Conservation (phyloP, 1,284 basidiomycete species). For the Athelia psychrophila region DNA sequence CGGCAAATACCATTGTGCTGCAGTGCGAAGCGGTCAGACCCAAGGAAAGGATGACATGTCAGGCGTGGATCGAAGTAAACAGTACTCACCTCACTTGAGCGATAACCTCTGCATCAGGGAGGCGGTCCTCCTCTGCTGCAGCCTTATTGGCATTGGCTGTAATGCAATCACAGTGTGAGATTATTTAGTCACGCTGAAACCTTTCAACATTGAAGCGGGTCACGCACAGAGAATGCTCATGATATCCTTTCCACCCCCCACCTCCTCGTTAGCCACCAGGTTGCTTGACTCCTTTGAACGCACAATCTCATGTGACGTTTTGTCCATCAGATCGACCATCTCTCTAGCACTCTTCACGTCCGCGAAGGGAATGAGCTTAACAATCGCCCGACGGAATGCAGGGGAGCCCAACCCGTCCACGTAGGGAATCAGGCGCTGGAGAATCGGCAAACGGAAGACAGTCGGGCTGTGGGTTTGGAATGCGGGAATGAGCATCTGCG, state of each 20-base stretch:
- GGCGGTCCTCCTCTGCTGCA: slow-evolving; percentile 23
- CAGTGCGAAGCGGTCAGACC: too few relatives aligned
- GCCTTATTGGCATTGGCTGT: slow-evolving; percentile 27
- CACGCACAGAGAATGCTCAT: slow-evolving; percentile 18
- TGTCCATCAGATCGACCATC: slow-evolving; percentile 13
- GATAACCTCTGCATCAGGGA: slow-evolving; percentile 29
- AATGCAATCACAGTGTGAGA: neutral
- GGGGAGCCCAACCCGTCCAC: slow-evolving; percentile 3
- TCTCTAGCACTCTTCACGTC: slow-evolving; percentile 2
- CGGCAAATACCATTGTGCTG: slow-evolving; percentile 35
- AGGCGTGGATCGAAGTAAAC: neutral
- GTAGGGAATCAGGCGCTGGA: neutral
- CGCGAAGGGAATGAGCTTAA: slow-evolving; percentile 5
- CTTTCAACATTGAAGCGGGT: neutral
- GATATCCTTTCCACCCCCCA: slow-evolving; percentile 22
- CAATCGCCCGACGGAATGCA: slow-evolving; percentile 5
- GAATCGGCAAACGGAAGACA: neutral
- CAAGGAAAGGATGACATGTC: too few relatives aligned
- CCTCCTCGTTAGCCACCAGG: slow-evolving; percentile 9
- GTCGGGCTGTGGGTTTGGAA: neutral
- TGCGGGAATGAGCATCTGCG: neutral
- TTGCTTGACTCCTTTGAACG: slow-evolving; percentile 14
- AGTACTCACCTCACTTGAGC: slow-evolving; percentile 28
- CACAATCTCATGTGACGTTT: slow-evolving; percentile 8
- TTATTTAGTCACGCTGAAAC: neutral